Base-by-base conservation (phyloP, 306 rosid genomes). In the Vicia sativa region DNA sequence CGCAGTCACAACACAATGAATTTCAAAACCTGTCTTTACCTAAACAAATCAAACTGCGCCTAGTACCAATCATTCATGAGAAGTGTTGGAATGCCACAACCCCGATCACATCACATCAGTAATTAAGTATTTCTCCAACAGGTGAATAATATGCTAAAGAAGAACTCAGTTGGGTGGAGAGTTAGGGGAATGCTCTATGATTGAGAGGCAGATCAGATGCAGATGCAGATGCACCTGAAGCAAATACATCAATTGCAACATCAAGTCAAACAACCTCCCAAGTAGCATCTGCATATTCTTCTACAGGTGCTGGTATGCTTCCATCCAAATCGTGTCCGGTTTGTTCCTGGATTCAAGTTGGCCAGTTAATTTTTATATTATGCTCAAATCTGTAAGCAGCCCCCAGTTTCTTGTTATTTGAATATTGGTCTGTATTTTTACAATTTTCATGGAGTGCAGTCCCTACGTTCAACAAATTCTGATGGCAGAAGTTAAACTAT, bases 261-360 rank as follows among this genome's bases (percentile, higher is more conserved):
- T 53, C 59, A 50, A 19, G n/a, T 19, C 57, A 53, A 50, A 53
- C 59, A 23, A 23, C 58, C 31, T 52, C 14, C 58, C 14, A 21
- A 52, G 58, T 11, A 52, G 58, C 58, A 10, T 23, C 15, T 52
- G 58, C 58, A 21, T n/a, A 53, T 53, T 14, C 31, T 52, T 50
- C 57, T 50, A n/a, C n/a, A 50, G 28, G 57, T 19, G 29, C 57
- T 2, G 7, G 57, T 10, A 28, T 23, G 35, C 34, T 21, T 23
- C 8, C 34, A 53, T 23, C 57, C 57, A 50, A 23, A 10, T 10
- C 1, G 7, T 21, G 7, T 52, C 7, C 4, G 2, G 31, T 52
- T 52, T 52, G 29, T 11, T 52, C 3, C 11, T 50, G 28, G 13
- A 28, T 50, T 50, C 57, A 5, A 50, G 12, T 4, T 7, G 16